Evolutionary conservation across 2,329 filamentous ascomycete genomes (phyloP).

Genomic region (Pestalotiopsis sp.): DNA sequence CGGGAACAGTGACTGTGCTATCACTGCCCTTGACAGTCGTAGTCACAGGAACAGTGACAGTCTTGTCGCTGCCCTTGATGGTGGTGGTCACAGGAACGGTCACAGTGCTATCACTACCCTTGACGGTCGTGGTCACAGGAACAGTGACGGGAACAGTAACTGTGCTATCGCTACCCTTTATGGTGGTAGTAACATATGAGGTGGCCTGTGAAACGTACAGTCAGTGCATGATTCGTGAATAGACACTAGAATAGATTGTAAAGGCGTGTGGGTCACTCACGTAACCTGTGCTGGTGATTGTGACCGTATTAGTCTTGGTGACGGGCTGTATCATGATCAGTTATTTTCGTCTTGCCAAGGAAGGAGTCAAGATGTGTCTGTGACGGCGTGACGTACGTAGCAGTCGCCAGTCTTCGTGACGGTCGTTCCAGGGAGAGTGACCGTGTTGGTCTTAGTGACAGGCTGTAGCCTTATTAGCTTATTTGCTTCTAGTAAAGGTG

Average conservation of each 20-base stretch:
- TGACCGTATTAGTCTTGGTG: background rate
- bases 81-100: background rate
- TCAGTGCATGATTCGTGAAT: too few relatives aligned
- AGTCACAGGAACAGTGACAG: background rate
- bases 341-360: too few relatives aligned
- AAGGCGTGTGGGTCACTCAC: background rate
- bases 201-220: background rate
- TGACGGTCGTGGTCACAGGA: background rate
- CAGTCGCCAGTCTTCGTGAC: background rate
- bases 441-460: background rate
- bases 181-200: background rate
- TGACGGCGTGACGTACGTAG: too few relatives aligned
- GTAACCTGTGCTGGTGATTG: background rate
- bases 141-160: background rate
- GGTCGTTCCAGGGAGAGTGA: slow-evolving; percentile 6
- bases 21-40: background rate
- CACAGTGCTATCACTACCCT: background rate
- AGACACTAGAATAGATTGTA: too few relatives aligned
- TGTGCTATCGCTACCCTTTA: background rate
- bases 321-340: too few relatives aligned
- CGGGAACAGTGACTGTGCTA: background rate
- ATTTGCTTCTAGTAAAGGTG: background rate
- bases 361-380: too few relatives aligned
- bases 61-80: background rate
- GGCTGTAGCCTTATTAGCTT: background rate